These are phyloP conservation scores for Cryptomeria japonica DNA, from an alignment of 75 land plant genomes.

Conservation along the genomic window DNA sequence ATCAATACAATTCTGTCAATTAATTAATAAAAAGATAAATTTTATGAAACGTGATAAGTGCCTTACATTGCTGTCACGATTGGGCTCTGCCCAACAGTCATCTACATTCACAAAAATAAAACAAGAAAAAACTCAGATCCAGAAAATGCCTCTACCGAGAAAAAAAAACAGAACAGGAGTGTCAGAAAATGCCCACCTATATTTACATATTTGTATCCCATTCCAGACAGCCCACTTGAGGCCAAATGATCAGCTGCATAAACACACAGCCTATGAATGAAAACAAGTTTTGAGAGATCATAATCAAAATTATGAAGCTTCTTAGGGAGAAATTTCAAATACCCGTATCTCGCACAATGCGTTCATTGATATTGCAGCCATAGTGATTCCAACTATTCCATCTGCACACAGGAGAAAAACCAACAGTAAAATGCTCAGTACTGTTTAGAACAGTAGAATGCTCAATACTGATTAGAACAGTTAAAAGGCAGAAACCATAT, in stretches of 20 bases:
- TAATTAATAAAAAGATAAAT: background rate
- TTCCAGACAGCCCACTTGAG: background rate
- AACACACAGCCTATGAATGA: background rate
- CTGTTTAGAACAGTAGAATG: too few species aligned
- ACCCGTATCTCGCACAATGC: conserved; percentile 9
- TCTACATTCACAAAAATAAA: conserved; percentile 26
- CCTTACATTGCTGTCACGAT: conserved; percentile 45
- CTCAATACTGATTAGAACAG: background rate
- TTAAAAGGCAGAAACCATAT: background rate
- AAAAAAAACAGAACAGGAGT: background rate
- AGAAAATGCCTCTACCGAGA: background rate
- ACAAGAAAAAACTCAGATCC: background rate
- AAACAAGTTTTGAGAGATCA: background rate
- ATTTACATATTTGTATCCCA: conserved; percentile 15
- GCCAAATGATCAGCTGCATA: conserved; percentile 4
- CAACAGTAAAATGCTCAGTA: too few species aligned
- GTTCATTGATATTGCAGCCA: conserved; percentile 16
- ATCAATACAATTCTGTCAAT: background rate
- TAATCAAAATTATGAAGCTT: background rate
- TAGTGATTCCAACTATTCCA: conserved; percentile 29
- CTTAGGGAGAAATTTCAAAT: background rate
- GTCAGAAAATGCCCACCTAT: background rate
- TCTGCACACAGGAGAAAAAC: background rate
- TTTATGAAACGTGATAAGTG: background rate
- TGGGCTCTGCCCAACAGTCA: conserved; percentile 69